phyloP scores from a whole-genome alignment of 768 basidiomycete species.

The Pleurotus ostreatus region DNA sequence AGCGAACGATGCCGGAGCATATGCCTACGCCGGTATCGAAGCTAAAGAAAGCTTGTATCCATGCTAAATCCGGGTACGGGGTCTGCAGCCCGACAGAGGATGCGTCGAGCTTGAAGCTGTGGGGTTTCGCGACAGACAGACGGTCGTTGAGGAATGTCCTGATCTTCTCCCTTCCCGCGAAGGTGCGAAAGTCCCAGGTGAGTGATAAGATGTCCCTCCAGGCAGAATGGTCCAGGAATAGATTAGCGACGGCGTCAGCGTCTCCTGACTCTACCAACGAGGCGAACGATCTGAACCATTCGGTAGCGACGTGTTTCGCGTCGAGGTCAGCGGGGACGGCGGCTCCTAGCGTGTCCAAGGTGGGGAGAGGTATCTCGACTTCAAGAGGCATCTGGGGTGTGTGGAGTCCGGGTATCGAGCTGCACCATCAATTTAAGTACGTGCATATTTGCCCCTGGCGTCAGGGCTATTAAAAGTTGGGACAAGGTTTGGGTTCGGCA shows the following conservation, averaged over 20 bases:
- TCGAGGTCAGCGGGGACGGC: constrained; percentile 19
- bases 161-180: constrained; percentile 33
- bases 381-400: too few relatives aligned
- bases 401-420: too few relatives aligned
- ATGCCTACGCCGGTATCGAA: constrained; percentile 51
- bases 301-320: constrained; percentile 18
- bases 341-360: constrained; percentile 21
- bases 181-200: constrained; percentile 52
- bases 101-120: constrained; percentile 25
- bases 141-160: constrained; percentile 33
- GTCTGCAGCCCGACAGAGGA: constrained; percentile 27
- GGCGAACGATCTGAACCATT: constrained; percentile 25
- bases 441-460: not conserved
- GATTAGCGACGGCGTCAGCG: constrained; percentile 11
- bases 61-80: constrained; percentile 49
- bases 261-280: constrained; percentile 10
- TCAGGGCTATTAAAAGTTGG: too few relatives aligned
- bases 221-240: constrained; percentile 24
- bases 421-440: too few relatives aligned
- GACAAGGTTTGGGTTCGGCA: too few relatives aligned
- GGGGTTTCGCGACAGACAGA: constrained; percentile 22
- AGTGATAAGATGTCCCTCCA: constrained; percentile 52
- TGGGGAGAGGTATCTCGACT: constrained; percentile 18
- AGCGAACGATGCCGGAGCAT: constrained; percentile 48
- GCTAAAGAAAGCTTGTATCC: constrained; percentile 52